Evolutionary conservation across 2,329 filamentous ascomycete genomes (phyloP).

Genomic region (Huntiella savannae): DNA sequence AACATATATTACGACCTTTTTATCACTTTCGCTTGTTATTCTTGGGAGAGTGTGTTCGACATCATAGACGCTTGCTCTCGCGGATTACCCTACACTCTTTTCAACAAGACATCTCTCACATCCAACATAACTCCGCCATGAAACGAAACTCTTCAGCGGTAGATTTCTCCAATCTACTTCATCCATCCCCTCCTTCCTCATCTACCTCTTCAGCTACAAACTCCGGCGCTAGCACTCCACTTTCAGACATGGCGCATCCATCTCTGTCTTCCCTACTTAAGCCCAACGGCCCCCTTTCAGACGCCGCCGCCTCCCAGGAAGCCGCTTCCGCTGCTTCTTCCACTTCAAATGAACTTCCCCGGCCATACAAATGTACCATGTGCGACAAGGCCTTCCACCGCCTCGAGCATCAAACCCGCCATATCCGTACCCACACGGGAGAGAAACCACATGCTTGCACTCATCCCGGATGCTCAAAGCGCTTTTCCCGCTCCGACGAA

Average conservation of each 20-base stretch:
- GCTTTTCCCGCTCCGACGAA: constrained; percentile 91
- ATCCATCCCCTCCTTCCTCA: constrained; percentile 24
- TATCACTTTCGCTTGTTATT: neutral
- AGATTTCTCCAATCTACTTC: constrained; percentile 59
- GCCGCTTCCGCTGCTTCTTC: constrained; percentile 25
- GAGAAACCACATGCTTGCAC: constrained; percentile 96
- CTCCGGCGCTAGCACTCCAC: constrained; percentile 9
- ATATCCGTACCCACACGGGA: constrained; percentile 93
- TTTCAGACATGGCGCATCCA: constrained; percentile 9
- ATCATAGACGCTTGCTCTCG: neutral
- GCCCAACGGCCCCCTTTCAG: constrained; percentile 39
- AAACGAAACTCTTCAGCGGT: constrained; percentile 54
- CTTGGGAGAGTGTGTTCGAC: neutral
- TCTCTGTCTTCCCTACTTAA: constrained; percentile 25
- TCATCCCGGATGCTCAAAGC: constrained; percentile 89
- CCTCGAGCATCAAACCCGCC: constrained; percentile 75
- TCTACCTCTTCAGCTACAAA: constrained; percentile 8
- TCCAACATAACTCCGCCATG: constrained; percentile 37
- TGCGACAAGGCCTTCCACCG: constrained; percentile 98
- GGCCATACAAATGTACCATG: constrained; percentile 94
- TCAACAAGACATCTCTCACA: neutral
- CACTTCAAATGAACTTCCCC: constrained; percentile 49
- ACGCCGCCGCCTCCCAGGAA: constrained; percentile 18
- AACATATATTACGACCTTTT: neutral
- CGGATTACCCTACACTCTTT: neutral